Conservation (phyloP, 257 asterid genomes). For the Henckelia pumila region DNA sequence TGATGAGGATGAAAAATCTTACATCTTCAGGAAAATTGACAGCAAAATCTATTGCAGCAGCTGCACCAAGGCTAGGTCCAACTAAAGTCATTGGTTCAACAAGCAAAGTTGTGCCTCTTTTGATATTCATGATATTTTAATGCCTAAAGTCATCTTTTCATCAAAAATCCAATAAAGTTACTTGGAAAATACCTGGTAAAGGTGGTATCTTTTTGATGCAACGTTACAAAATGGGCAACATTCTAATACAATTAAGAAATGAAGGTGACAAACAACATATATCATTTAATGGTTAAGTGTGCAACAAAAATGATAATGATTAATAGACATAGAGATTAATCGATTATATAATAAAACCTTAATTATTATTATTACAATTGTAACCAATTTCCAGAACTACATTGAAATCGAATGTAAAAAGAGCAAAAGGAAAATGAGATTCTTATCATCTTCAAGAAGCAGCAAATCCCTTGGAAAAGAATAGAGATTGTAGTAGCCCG, state of each 20-base stretch:
- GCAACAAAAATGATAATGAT: no score
- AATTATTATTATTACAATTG: no score
- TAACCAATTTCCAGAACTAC: neutral
- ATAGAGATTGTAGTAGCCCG: no score
- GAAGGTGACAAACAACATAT: neutral
- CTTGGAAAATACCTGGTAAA: conserved; percentile 45
- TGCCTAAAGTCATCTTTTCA: neutral
- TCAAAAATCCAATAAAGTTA: neutral
- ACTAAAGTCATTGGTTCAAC: conserved; percentile 61
- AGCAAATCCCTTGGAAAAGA: neutral
- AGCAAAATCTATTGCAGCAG: conserved; percentile 79
- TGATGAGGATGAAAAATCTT: conserved; percentile 21
- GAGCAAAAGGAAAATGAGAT: neutral
- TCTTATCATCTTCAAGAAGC: neutral
- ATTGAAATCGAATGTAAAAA: neutral
- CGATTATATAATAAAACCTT: no score
- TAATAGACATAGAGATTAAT: no score
- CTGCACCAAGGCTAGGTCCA: conserved; percentile 93
- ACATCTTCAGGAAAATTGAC: conserved; percentile 79
- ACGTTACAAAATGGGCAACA: conserved; percentile 61
- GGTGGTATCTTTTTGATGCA: conserved; percentile 67
- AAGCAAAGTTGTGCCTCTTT: neutral
- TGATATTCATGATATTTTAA: neutral
- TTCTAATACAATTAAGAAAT: conserved; percentile 34
- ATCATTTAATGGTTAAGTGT: neutral